Conservation (phyloP, 805 yeast genomes). For the Starmerella stigmatis region DNA sequence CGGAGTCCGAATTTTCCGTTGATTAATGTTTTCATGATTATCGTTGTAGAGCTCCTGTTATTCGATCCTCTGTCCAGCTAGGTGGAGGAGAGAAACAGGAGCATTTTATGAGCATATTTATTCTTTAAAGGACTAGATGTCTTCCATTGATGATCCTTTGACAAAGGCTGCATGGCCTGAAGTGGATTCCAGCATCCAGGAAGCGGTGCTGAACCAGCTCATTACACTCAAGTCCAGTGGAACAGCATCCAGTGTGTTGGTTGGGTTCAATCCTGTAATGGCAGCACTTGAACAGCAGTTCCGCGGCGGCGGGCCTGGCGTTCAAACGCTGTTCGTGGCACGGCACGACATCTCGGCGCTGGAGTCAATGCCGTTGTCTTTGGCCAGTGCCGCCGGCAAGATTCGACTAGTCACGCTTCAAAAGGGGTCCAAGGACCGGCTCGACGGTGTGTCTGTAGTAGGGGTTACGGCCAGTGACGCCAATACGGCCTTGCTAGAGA, state of each 20-base stretch:
- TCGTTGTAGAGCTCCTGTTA: neutral
- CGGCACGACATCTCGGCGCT: conserved; percentile 18
- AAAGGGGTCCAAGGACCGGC: conserved; percentile 9
- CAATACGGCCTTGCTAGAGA: neutral
- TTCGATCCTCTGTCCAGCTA: too few species aligned
- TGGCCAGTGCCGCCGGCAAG: conserved; percentile 19
- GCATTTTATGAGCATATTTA: conserved; percentile 2
- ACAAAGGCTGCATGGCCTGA: conserved; percentile 26
- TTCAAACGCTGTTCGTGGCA: conserved; percentile 20
- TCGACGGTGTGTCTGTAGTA: conserved; percentile 11
- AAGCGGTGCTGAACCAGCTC: conserved; percentile 10
- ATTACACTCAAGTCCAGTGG: conserved; percentile 3
- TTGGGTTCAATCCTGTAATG: conserved; percentile 26
- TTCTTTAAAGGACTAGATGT: conserved; percentile 7
- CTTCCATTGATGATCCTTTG: conserved; percentile 18
- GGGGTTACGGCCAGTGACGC: conserved; percentile 9
- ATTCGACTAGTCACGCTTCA: conserved; percentile 21
- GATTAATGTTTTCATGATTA: neutral
- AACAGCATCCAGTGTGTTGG: conserved; percentile 12
- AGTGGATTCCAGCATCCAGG: conserved; percentile 9
- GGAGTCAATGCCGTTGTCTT: conserved; percentile 19
- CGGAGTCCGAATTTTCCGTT: too few species aligned
- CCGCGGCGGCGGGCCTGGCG: neutral
- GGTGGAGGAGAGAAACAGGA: neutral
- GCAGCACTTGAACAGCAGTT: conserved; percentile 17